Evolutionary conservation across 179 eudicot species (phyloP), one percentile per base, ranked within the genome.

Genomic region (Amaranthus tricolor): DNA sequence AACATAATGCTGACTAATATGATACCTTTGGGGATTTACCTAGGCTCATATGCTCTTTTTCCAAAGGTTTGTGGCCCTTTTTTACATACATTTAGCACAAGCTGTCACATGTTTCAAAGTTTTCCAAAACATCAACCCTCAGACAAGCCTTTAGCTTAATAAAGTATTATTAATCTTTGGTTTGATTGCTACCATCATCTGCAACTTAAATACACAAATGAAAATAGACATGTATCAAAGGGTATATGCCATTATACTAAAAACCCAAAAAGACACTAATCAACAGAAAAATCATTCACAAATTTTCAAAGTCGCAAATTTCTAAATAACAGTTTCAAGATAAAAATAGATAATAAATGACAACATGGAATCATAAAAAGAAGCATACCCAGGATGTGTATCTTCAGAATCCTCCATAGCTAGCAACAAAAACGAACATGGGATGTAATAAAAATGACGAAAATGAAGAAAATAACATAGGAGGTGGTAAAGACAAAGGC

Each of bases 321-420:
- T 14, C 60, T 15, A 51, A 58, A 44, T 17, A 40, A 48, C 7
- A 70, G 7, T 5, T 24, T 31, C 6, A 70, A 70, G 43, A 31
- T n/a, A 10, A 45, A 74, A 54, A 73, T 4, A 10, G 56, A n/a
- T n/a, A n/a, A 19, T 0, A 45, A 19, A 56, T 7, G 11, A 5
- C 31, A 17, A 60, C 2, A 10, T 6, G 9, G 40, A 45, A 62
- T 54, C 13, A 2, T 6, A 2, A 31, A 31, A 57, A 65, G 3
- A 66, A 21, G 1, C 74, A 57, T 80, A 80, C 83, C 81, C 63
- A 44, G 73, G 43, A 19, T 74, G 55, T 5, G 60, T 15, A 63
- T 57, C 65, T 21, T 56, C 63, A 64, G 78, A 73, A 57, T 58
- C 78, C 24, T 55, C 84, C 84, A 77, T 77, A 6, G 43, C 47